These are phyloP conservation scores for Monosporascus sp. DNA, from an alignment of 2,329 filamentous ascomycete species.

Conservation along the genomic window DNA sequence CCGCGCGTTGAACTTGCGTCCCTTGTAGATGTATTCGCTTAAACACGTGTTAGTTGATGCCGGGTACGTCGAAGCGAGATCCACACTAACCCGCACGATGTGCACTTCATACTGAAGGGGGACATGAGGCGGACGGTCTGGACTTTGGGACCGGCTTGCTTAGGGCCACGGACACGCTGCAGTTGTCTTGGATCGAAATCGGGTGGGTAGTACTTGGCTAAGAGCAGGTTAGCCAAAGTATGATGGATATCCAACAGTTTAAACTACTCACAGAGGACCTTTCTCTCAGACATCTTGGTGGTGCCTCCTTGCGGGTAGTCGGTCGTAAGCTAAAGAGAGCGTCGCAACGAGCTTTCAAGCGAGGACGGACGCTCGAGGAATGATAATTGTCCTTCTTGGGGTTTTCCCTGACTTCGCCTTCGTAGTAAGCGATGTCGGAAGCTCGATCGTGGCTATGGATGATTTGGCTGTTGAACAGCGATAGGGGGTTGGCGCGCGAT, in stretches of 20 bases:
- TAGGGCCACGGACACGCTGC: constrained; percentile 62
- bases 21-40: constrained; percentile 80
- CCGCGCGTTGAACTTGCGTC: constrained; percentile 89
- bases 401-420: too few species aligned
- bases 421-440: too few species aligned
- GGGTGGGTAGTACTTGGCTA: constrained; percentile 55
- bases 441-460: too few species aligned
- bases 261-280: not conserved
- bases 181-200: constrained; percentile 90
- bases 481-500: too few species aligned
- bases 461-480: too few species aligned
- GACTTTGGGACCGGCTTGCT: constrained; percentile 69
- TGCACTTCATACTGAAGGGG: constrained; percentile 57
- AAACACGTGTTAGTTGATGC: constrained; percentile 39
- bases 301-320: not conserved
- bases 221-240: not conserved
- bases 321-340: not conserved
- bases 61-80: constrained; percentile 18
- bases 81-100: constrained; percentile 33
- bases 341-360: not conserved
- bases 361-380: too few species aligned
- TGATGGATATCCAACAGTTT: not conserved
- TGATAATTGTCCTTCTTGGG: too few species aligned
- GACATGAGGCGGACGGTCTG: constrained; percentile 90
- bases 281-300: not conserved